A percentile compares a stretch with the other conserved stretches of the same genome.
Conservation (phyloP, 495 filamentous ascomycete genomes). For the Penicillium lagena region DNA sequence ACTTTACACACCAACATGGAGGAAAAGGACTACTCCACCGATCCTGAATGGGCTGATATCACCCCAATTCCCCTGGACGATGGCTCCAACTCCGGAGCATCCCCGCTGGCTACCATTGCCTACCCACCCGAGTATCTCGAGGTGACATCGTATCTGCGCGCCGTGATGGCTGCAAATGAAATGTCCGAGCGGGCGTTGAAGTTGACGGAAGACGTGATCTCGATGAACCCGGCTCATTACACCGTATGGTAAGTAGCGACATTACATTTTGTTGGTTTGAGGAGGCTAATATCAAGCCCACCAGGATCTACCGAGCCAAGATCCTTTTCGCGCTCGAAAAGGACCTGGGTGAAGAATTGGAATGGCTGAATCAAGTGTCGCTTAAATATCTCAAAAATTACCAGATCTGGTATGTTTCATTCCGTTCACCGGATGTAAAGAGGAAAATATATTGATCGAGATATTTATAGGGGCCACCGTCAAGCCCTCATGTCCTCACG, state of each 20-base stretch:
- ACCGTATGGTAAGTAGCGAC: conserved; percentile 69
- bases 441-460: not conserved
- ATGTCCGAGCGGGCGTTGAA: conserved; percentile 67
- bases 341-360: conserved; percentile 64
- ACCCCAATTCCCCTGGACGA: conserved; percentile 79
- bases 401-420: conserved; percentile 68
- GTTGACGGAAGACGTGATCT: conserved; percentile 85
- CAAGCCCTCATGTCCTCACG: conserved; percentile 62
- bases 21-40: conserved; percentile 48
- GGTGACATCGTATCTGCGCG: conserved; percentile 83
- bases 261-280: not conserved
- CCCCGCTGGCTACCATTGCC: conserved; percentile 79
- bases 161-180: conserved; percentile 86
- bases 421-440: not conserved
- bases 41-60: conserved; percentile 79
- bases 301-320: conserved; percentile 77
- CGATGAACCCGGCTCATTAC: conserved; percentile 93
- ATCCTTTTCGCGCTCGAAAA: conserved; percentile 61
- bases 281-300: conserved; percentile 1
- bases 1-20: conserved; percentile 13
- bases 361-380: conserved; percentile 79
- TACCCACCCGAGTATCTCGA: conserved; percentile 84
- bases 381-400: conserved; percentile 90
- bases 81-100: conserved; percentile 47
- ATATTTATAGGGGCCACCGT: conserved; percentile 66